Base-by-base conservation (phyloP, 306 rosid genomes). In the Quercus ilex region DNA sequence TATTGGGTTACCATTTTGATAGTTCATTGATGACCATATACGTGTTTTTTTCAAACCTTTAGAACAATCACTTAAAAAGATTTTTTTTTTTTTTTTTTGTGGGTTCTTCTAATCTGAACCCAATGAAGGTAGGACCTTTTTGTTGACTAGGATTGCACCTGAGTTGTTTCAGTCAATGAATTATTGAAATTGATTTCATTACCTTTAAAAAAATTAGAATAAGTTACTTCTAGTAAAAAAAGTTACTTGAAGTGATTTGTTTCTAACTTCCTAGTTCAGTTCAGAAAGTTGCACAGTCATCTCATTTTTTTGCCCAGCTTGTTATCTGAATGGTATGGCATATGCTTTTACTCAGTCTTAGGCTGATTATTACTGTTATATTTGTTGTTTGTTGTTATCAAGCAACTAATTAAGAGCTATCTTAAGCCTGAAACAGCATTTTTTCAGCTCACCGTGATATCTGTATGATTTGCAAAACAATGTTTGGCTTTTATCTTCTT, bases 401-500 rank as follows among this genome's bases (percentile, higher is more conserved):
- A 35, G 74, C 58, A 74, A 41, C 70, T 71, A 57, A 26, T 62
- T 74, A 74, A 55, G 69, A 43, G 64, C 20, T 49, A 75, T 64
- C 73, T 15, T 3, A 51, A 56, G 74, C 60, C 38, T 75, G 31
- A 20, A 58, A 67, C 23, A 78, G 26, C 28, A 65, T 81, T 62
- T 6, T 74, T 74, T 71, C 82, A 31, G 17, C 56, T 81, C 69
- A 19, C 13, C n/a, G 73, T 72, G 68, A 62, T 38, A 57, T 55
- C 5, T 51, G 68, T 60, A 41, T 52, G 67, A 49, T 53, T 58
- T 69, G 70, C 57, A 58, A 86, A 79, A 55, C 73, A 59, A 33
- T 60, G 8, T 52, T 41, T 41, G 0, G 3, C 46, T 41, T 41
- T 41, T 41, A 7, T 41, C 11, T 41, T 41, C 18, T 46, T 21